Conservation (phyloP, 306 rosid species). For the Quercus glauca region DNA sequence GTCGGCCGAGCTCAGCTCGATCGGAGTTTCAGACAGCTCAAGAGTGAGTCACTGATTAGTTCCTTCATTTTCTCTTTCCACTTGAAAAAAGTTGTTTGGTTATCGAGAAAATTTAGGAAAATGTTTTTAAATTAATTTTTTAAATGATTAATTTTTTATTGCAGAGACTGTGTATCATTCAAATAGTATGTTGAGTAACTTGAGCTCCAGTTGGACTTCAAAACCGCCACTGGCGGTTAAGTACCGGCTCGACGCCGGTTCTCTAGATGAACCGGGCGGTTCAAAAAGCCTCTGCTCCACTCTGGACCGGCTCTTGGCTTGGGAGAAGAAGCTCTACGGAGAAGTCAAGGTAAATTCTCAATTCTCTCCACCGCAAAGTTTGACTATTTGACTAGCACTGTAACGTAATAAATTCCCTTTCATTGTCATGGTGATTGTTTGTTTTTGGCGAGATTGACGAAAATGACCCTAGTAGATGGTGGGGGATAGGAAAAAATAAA, state of each 20-base stretch:
- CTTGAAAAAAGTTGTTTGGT: not conserved
- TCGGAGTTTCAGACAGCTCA: constrained; percentile 83
- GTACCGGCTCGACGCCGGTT: constrained; percentile 69
- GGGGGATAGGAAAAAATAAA: not conserved
- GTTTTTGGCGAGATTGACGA: constrained; percentile 14
- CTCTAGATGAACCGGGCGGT: constrained; percentile 61
- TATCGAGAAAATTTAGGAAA: not conserved
- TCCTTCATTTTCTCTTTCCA: too few species aligned
- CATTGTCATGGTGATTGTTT: not conserved
- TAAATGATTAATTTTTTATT: constrained; percentile 16
- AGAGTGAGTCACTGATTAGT: constrained; percentile 41
- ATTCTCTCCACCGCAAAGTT: constrained; percentile 28
- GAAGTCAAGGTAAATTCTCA: constrained; percentile 73
- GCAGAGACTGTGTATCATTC: constrained; percentile 98
- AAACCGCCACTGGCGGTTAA: constrained; percentile 92
- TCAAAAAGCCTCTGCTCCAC: constrained; percentile 81
- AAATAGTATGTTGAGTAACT: constrained; percentile 71
- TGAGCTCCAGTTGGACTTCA: constrained; percentile 97
- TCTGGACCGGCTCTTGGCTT: constrained; percentile 84
- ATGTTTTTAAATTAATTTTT: not conserved
- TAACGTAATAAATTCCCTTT: constrained; percentile 16
- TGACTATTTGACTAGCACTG: constrained; percentile 46
- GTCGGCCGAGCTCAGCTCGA: constrained; percentile 80
- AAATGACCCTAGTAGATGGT: constrained; percentile 24
- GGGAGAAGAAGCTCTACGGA: constrained; percentile 97